Evolutionary conservation across 495 filamentous ascomycete species (phyloP).

Genomic region (Hypomontagnella monticulosa): DNA sequence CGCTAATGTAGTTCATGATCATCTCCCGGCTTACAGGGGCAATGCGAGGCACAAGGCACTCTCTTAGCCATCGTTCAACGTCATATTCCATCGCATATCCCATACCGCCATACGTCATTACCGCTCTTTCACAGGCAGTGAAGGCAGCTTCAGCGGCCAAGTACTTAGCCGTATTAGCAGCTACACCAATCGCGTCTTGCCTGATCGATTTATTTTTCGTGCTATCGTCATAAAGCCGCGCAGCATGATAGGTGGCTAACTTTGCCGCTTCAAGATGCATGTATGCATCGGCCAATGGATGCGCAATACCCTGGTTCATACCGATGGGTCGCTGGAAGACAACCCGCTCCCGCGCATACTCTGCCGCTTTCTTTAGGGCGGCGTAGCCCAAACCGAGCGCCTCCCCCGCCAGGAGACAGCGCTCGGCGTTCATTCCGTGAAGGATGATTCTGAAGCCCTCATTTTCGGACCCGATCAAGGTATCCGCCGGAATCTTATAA

Average conservation of each 20-base stretch:
- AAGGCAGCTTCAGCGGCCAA: constrained; percentile 83
- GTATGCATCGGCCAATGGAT: constrained; percentile 77
- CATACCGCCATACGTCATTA: constrained; percentile 77
- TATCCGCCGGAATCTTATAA: constrained; percentile 68
- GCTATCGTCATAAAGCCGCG: constrained; percentile 72
- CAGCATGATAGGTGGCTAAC: constrained; percentile 79
- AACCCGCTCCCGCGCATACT: constrained; percentile 72
- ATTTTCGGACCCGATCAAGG: constrained; percentile 73
- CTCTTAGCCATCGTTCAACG: constrained; percentile 79
- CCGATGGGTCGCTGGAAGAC: constrained; percentile 79
- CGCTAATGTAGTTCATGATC: constrained; percentile 81
- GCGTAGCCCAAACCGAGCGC: constrained; percentile 80
- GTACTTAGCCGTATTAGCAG: constrained; percentile 80
- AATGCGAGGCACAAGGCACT: constrained; percentile 78
- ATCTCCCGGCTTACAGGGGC: constrained; percentile 82
- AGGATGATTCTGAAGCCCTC: constrained; percentile 80
- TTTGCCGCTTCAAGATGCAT: constrained; percentile 86
- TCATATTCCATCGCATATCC: constrained; percentile 82
- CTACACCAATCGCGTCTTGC: constrained; percentile 72
- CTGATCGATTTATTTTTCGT: constrained; percentile 63
- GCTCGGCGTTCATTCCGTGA: constrained; percentile 87
- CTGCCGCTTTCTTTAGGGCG: constrained; percentile 69
- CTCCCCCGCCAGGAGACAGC: constrained; percentile 79
- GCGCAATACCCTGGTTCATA: constrained; percentile 77
- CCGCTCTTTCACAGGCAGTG: constrained; percentile 74